Evolutionary conservation across 345 rosid genomes (phyloP).

Genomic region (Cochlearia excelsa): DNA sequence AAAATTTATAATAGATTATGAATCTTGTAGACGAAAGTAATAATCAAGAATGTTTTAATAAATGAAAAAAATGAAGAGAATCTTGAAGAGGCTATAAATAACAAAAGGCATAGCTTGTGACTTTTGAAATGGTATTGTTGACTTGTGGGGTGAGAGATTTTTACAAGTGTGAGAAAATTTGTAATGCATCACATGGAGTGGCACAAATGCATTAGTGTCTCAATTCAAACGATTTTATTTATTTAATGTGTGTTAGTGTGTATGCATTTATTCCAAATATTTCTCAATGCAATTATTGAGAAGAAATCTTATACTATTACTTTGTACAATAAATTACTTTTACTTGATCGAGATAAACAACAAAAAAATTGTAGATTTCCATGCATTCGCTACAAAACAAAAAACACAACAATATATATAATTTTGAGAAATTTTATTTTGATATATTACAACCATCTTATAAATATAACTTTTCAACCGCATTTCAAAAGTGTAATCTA

Average conservation of each 20-base stretch:
- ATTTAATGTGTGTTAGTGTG: constrained; percentile 5
- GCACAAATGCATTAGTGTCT: constrained; percentile 28
- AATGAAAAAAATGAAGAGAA: constrained; percentile 18
- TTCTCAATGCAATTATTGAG: constrained; percentile 20
- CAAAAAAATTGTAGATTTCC: constrained; percentile 18
- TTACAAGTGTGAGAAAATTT: constrained; percentile 2
- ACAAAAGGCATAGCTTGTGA: constrained; percentile 32
- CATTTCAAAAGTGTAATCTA: too few relatives aligned
- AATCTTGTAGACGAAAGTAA: constrained; percentile 9
- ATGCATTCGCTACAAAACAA: constrained; percentile 14
- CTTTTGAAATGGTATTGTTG: constrained; percentile 21
- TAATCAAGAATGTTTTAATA: constrained; percentile 22
- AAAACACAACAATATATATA: background rate
- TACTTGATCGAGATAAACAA: constrained; percentile 24
- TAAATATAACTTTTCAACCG: too few relatives aligned
- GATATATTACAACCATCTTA: too few relatives aligned
- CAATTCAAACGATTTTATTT: background rate
- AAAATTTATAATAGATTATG: background rate
- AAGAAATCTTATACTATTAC: constrained; percentile 1
- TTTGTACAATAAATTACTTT: constrained; percentile 8
- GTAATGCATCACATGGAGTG: constrained; percentile 30
- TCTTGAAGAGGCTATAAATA: constrained; percentile 30
- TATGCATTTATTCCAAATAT: constrained; percentile 23
- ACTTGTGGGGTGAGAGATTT: constrained; percentile 24
- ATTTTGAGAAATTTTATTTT: background rate